Conservation (phyloP, 495 filamentous ascomycete genomes). For the Antarctomyces pellizariae region DNA sequence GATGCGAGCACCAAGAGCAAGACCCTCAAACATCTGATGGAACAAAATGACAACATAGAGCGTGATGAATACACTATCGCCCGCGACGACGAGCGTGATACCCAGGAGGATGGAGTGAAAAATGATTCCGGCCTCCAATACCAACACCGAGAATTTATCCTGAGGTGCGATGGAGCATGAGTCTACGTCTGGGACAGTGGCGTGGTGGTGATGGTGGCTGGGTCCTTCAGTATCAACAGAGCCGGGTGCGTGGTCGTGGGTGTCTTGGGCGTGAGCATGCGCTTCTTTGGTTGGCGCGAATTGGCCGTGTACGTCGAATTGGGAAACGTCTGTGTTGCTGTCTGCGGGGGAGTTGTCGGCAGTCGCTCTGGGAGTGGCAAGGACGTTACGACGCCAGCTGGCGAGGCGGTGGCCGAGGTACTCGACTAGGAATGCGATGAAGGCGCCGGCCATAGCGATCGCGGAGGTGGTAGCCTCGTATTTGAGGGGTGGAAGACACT, state of each 20-base stretch:
- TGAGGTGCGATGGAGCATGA: conserved; percentile 6
- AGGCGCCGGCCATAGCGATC: conserved; percentile 40
- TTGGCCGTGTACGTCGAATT: not conserved
- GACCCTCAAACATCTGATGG: conserved; percentile 58
- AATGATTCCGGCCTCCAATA: conserved; percentile 47
- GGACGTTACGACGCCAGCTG: conserved; percentile 12
- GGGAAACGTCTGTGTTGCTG: not conserved
- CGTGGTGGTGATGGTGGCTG: conserved; percentile 1
- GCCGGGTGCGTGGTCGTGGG: conserved; percentile 2
- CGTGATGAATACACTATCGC: conserved; percentile 28
- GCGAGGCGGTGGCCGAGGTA: conserved; percentile 29
- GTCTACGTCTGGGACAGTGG: not conserved
- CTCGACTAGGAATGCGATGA: conserved; percentile 37
- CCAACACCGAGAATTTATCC: conserved; percentile 31
- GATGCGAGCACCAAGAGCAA: conserved; percentile 52
- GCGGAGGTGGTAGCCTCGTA: conserved; percentile 39
- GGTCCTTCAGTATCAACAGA: conserved; percentile 1
- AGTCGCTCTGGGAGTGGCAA: conserved; percentile 5
- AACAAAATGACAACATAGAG: conserved; percentile 35
- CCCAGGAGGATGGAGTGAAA: conserved; percentile 47
- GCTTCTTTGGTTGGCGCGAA: not conserved
- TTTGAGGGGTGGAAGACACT: conserved; percentile 32
- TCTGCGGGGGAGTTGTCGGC: not conserved
- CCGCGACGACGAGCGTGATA: conserved; percentile 31
- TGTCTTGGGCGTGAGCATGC: not conserved